Evolutionary conservation across 495 filamentous ascomycete genomes (phyloP).

Genomic region (Thermochaetoides thermophila): DNA sequence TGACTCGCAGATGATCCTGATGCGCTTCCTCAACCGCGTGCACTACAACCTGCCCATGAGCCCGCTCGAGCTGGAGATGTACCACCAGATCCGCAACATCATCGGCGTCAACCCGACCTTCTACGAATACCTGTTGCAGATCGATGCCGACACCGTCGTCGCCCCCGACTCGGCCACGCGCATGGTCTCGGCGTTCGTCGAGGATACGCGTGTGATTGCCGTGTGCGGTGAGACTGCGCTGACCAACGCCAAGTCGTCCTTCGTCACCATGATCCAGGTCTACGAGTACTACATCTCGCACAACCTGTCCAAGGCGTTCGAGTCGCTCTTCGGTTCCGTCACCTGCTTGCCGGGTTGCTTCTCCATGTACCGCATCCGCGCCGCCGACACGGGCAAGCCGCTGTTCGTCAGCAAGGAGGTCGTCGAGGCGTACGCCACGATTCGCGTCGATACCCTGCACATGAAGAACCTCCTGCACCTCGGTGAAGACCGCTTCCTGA

Average conservation of each 20-base stretch:
- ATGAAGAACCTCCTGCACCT: conserved; percentile 98
- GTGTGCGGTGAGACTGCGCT: conserved; percentile 90
- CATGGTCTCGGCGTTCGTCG: conserved; percentile 79
- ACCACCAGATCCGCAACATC: conserved; percentile 97
- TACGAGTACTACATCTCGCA: conserved; percentile 99
- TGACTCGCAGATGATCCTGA: conserved; percentile 95
- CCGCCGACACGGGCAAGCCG: conserved; percentile 84
- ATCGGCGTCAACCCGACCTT: conserved; percentile 98
- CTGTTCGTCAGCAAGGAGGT: conserved; percentile 89
- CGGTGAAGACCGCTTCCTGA: conserved; percentile 90
- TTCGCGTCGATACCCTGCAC: conserved; percentile 93
- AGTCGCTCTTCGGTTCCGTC: conserved; percentile 90
- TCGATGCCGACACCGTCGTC: conserved; percentile 95
- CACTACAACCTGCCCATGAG: conserved; percentile 95
- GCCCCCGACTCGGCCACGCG: conserved; percentile 81
- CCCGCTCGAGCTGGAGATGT: conserved; percentile 93
- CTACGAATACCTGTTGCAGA: conserved; percentile 93
- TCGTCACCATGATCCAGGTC: conserved; percentile 97
- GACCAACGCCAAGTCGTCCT: conserved; percentile 82
- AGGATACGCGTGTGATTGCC: conserved; percentile 82
- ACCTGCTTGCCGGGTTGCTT: conserved; percentile 98
- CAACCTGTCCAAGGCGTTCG: conserved; percentile 96
- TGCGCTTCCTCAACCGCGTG: conserved; percentile 96
- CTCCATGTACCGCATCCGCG: conserved; percentile 93
- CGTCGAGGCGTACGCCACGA: conserved; percentile 70